A percentile compares a stretch with the other conserved stretches of the same genome.
phyloP scores from a whole-genome alignment of 2,329 filamentous ascomycete genomes.

The Colletotrichum shisoi region DNA sequence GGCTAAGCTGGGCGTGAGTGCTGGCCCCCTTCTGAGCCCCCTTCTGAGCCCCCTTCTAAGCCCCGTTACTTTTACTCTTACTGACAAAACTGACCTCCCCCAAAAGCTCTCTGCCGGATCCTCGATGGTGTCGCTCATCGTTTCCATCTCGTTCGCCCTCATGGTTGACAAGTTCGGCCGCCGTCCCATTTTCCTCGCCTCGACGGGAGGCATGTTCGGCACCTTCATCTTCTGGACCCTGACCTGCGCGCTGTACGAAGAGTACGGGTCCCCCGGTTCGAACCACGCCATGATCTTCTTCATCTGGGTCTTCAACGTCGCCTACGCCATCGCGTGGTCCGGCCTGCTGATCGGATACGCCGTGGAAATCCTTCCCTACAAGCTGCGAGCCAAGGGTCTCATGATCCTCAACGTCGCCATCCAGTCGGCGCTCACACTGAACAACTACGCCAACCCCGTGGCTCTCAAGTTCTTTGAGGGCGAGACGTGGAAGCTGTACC shows the following conservation, averaged over 20 bases:
- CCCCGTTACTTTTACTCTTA: background rate
- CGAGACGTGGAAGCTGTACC: constrained; percentile 33
- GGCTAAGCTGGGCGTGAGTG: constrained; percentile 61
- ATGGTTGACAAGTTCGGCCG: constrained; percentile 60
- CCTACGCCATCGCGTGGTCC: constrained; percentile 67
- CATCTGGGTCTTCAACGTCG: constrained; percentile 66
- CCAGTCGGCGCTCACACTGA: constrained; percentile 67
- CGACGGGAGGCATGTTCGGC: constrained; percentile 58
- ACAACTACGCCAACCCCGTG: constrained; percentile 41
- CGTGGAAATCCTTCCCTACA: constrained; percentile 66
- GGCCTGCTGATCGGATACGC: constrained; percentile 65
- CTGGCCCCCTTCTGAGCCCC: too few species aligned
- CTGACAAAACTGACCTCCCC: background rate
- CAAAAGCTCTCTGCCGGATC: constrained; percentile 56
- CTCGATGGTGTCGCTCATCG: constrained; percentile 65
- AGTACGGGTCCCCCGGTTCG: constrained; percentile 53
- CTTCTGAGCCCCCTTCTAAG: too few species aligned
- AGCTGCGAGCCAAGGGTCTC: constrained; percentile 65
- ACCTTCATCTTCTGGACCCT: constrained; percentile 61
- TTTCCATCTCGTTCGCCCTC: constrained; percentile 62
- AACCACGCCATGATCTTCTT: constrained; percentile 64
- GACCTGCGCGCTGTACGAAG: constrained; percentile 61
- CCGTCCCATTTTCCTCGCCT: constrained; percentile 61
- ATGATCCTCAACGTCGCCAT: constrained; percentile 71
- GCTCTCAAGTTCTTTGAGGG: constrained; percentile 40